A percentile compares a stretch with the other conserved stretches of the same genome.
phyloP scores from a whole-genome alignment of 2,329 filamentous ascomycete species.

The Bipolaris sorokiniana region DNA sequence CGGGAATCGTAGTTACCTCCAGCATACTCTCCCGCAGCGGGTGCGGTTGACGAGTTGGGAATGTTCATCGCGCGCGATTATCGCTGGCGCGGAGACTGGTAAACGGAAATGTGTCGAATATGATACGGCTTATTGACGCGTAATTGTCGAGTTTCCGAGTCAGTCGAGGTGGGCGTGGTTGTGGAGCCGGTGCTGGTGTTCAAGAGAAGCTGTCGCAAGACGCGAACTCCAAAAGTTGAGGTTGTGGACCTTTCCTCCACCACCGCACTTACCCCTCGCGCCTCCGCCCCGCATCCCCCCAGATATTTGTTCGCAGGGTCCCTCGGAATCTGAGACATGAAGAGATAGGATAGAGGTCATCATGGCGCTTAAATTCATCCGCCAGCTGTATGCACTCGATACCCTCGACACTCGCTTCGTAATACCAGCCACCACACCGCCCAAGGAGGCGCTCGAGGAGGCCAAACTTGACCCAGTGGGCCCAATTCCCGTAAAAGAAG shows the following conservation, averaged over 20 bases:
- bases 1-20: constrained; percentile 45
- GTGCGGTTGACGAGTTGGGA: constrained; percentile 47
- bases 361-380: constrained; percentile 55
- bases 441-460: constrained; percentile 47
- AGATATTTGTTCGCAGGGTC: constrained; percentile 1
- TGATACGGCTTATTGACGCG: constrained; percentile 33
- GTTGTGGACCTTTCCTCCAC: constrained; percentile 24
- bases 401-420: constrained; percentile 76
- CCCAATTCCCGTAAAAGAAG: constrained; percentile 35
- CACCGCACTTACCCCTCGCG: constrained; percentile 26
- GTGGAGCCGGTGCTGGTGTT: constrained; percentile 34
- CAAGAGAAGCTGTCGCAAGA: constrained; percentile 36
- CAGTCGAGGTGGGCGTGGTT: constrained; percentile 13
- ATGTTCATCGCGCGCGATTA: constrained; percentile 42
- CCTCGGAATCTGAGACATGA: constrained; percentile 23
- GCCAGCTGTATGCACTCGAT: constrained; percentile 67
- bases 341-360: constrained; percentile 24
- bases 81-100: constrained; percentile 18
- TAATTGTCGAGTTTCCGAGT: constrained; percentile 14
- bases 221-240: constrained; percentile 36
- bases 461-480: constrained; percentile 42
- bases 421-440: constrained; percentile 71
- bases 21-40: constrained; percentile 54
- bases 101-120: neutral
- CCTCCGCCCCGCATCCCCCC: constrained; percentile 16